Evolutionary conservation across 2,329 filamentous ascomycete genomes (phyloP).

Genomic region (Ceratocystis alfenasii): DNA sequence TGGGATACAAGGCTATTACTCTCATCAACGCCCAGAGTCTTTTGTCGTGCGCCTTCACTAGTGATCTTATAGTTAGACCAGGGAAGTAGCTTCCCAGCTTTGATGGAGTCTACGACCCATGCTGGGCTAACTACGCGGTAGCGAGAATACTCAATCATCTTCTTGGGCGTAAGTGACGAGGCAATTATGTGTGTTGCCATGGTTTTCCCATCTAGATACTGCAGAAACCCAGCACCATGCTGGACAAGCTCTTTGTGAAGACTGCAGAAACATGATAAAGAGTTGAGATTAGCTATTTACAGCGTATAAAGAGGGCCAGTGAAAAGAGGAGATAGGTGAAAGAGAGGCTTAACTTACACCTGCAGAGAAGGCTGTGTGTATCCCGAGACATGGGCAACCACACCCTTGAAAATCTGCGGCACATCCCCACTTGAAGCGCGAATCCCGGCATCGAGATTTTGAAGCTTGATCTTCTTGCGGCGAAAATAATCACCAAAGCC

Average conservation of each 20-base stretch:
- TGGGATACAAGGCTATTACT: conserved; percentile 53
- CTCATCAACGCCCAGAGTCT: conserved; percentile 51
- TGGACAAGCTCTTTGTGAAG: conserved; percentile 78
- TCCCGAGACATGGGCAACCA: conserved; percentile 85
- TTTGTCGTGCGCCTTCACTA: conserved; percentile 73
- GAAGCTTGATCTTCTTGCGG: conserved; percentile 91
- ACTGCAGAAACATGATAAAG: conserved; percentile 26
- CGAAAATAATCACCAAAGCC: conserved; percentile 87
- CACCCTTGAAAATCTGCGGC: conserved; percentile 76
- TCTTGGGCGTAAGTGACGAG: conserved; percentile 80
- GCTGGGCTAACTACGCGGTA: conserved; percentile 91
- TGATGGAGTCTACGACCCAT: conserved; percentile 85
- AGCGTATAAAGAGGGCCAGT: conserved; percentile 19
- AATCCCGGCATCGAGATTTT: conserved; percentile 80
- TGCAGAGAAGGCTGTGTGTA: conserved; percentile 92
- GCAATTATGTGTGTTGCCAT: conserved; percentile 93
- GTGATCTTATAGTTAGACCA: conserved; percentile 80
- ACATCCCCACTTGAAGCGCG: conserved; percentile 50
- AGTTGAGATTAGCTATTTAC: conserved; percentile 7
- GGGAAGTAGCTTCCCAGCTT: conserved; percentile 65
- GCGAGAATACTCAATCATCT: conserved; percentile 71
- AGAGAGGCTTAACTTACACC: conserved; percentile 37
- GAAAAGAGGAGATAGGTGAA: neutral
- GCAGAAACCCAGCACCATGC: conserved; percentile 87
- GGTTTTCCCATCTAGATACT: conserved; percentile 91